These are phyloP conservation scores for Rubia tinctorum DNA, from an alignment of 305 asterid species.

Conservation along the genomic window DNA sequence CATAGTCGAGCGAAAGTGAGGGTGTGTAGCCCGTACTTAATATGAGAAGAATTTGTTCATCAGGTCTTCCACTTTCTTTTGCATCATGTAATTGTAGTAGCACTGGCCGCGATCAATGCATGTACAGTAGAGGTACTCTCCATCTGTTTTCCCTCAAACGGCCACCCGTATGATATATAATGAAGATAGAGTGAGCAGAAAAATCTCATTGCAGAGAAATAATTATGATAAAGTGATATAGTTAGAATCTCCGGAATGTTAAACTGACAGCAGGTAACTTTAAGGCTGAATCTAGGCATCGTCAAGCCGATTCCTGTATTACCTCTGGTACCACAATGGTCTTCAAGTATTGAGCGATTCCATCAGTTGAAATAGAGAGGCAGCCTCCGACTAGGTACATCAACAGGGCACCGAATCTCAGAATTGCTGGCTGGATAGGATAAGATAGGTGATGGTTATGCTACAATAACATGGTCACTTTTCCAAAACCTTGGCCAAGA, in stretches of 20 bases:
- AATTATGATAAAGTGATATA: background rate
- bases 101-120: background rate
- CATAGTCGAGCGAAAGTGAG: background rate
- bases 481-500: conserved; percentile 71
- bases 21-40: background rate
- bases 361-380: conserved; percentile 70
- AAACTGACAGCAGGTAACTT: background rate
- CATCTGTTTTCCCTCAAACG: too few species aligned
- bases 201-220: background rate
- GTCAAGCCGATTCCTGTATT: background rate
- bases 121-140: too few species aligned
- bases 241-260: background rate
- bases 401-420: conserved; percentile 82
- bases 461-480: conserved; percentile 84
- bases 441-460: conserved; percentile 82
- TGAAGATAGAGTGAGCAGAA: background rate
- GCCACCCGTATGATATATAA: background rate
- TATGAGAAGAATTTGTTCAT: background rate
- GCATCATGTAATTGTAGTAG: background rate
- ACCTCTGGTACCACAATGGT: conserved; percentile 81
- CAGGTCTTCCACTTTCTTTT: background rate
- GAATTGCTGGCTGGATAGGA: conserved; percentile 80
- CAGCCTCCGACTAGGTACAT: conserved; percentile 82
- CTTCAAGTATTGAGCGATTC: conserved; percentile 74
- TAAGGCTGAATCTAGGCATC: background rate